A percentile compares a stretch with the other conserved stretches of the same genome.
Conservation (phyloP, 768 basidiomycete species). For the Lactifluus subvellereus region DNA sequence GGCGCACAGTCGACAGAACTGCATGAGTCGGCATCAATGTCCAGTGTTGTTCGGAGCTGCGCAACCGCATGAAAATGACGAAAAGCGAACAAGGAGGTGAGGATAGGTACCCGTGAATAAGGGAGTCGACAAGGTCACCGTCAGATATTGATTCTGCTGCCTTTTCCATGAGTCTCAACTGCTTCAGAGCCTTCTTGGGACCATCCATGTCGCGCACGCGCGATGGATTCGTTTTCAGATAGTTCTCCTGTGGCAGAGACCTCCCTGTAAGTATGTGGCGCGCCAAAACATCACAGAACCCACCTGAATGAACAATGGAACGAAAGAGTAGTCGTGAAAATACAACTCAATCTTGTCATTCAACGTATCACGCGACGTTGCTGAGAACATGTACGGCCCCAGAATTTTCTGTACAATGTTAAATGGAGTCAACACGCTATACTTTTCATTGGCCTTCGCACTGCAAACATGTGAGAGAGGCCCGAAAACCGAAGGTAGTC, state of each 20-base stretch:
- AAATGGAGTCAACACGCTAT: constrained; percentile 86
- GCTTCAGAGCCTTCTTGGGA: constrained; percentile 60
- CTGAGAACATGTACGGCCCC: constrained; percentile 86
- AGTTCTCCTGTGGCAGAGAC: constrained; percentile 71
- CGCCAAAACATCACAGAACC: constrained; percentile 8
- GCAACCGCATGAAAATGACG: neutral
- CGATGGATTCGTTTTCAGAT: constrained; percentile 77
- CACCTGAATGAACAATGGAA: constrained; percentile 94
- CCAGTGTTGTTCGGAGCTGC: constrained; percentile 93
- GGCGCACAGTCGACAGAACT: constrained; percentile 81
- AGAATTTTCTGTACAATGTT: constrained; percentile 85
- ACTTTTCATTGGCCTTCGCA: constrained; percentile 87
- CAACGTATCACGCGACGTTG: constrained; percentile 72
- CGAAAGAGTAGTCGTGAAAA: constrained; percentile 92
- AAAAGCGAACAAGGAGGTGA: neutral
- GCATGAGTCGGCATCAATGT: constrained; percentile 91
- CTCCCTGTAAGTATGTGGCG: neutral
- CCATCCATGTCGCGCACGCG: constrained; percentile 52
- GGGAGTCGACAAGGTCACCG: constrained; percentile 84
- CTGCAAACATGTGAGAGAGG: neutral
- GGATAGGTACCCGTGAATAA: constrained; percentile 79
- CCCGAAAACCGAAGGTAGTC: neutral
- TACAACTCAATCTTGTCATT: constrained; percentile 93
- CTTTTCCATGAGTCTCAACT: constrained; percentile 74
- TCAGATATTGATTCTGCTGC: constrained; percentile 94